Conservation (phyloP, 1,139 yeast genomes). For the Protomyces macrosporus region DNA sequence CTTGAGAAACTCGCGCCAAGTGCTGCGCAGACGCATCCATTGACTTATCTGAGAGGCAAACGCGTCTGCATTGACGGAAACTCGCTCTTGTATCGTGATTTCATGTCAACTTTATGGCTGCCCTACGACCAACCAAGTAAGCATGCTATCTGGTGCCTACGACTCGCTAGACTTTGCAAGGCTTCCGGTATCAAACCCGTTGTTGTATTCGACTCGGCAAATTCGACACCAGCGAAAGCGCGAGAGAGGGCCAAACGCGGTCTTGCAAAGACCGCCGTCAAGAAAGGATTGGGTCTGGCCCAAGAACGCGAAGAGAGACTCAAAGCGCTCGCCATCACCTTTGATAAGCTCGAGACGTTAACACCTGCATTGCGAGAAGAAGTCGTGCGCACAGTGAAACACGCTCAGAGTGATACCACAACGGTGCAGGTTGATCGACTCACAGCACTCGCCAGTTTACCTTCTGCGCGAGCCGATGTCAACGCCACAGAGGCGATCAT, state of each 20-base stretch:
- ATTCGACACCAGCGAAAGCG: slow-evolving; percentile 23
- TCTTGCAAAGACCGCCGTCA: neutral
- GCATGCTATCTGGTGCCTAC: slow-evolving; percentile 9
- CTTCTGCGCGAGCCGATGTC: too few species aligned
- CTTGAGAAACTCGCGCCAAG: neutral
- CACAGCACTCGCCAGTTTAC: neutral
- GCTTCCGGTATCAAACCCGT: neutral
- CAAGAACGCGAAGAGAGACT: slow-evolving; percentile 1
- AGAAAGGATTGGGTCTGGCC: neutral
- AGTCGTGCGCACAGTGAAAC: neutral
- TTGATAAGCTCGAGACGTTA: neutral
- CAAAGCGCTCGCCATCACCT: neutral
- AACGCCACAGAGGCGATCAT: neutral
- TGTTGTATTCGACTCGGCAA: slow-evolving; percentile 18
- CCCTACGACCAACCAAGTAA: neutral
- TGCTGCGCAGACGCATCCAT: neutral
- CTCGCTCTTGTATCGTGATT: slow-evolving; percentile 12
- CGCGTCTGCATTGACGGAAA: slow-evolving; percentile 20
- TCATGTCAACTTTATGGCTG: slow-evolving; percentile 17
- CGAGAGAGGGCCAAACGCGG: slow-evolving; percentile 11
- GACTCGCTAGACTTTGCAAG: slow-evolving; percentile 8
- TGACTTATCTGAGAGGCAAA: slow-evolving; percentile 1
- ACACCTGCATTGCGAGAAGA: neutral
- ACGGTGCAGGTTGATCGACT: neutral
- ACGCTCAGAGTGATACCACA: neutral